Percentiles rank a stretch among this genome's conserved stretches.
phyloP scores from a whole-genome alignment of 1,284 basidiomycete genomes.

The Puccinia polysora region DNA sequence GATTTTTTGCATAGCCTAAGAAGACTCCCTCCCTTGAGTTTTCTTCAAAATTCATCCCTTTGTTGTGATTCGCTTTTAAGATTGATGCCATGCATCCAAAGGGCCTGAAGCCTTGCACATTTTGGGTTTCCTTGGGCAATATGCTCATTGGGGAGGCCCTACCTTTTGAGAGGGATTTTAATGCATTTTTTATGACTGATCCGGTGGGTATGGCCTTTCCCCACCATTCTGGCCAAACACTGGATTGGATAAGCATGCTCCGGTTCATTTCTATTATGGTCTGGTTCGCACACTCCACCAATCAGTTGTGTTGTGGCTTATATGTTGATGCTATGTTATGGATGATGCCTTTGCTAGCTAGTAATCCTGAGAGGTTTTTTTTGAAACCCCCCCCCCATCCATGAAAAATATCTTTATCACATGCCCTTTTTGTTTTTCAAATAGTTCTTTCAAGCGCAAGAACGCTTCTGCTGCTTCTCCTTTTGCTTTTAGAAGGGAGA shows the following conservation, averaged over 20 bases:
- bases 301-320: slow-evolving; percentile 13
- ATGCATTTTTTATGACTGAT: not conserved
- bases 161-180: not conserved
- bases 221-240: not conserved
- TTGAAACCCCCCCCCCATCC: not conserved
- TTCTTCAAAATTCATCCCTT: not conserved
- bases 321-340: not conserved
- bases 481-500: too few species aligned
- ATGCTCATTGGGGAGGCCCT: not conserved
- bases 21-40: not conserved
- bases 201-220: too few species aligned
- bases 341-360: not conserved
- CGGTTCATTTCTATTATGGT: not conserved
- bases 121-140: not conserved
- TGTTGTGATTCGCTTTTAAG: not conserved
- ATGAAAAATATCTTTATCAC: not conserved
- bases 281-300: not conserved
- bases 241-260: not conserved
- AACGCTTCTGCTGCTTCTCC: too few species aligned
- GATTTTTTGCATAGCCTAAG: not conserved
- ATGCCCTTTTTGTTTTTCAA: too few species aligned
- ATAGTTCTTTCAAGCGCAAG: too few species aligned
- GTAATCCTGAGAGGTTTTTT: not conserved
- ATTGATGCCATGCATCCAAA: slow-evolving; percentile 1
- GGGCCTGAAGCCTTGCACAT: not conserved